Conservation (phyloP, 2,329 filamentous ascomycete genomes). For the Sporothrix dimorphospora region DNA sequence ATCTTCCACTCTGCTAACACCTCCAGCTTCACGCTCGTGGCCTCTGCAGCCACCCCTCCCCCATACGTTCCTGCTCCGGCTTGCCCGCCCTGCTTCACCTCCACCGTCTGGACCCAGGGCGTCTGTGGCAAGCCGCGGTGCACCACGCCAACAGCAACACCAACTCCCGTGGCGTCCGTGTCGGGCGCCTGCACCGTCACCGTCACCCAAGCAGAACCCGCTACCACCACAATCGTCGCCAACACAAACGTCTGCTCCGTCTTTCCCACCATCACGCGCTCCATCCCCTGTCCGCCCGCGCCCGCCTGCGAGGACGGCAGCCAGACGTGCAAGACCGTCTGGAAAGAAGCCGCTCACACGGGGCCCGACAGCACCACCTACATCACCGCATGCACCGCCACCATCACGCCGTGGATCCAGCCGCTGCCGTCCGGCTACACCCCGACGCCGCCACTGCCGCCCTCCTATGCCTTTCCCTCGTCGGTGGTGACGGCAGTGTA, state of each 20-base stretch:
- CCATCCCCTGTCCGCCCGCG: background rate
- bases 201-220: background rate
- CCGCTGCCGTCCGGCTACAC: slow-evolving; percentile 11
- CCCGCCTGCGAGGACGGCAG: background rate
- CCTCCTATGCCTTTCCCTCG: background rate
- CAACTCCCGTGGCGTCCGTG: background rate
- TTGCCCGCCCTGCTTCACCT: slow-evolving; percentile 12
- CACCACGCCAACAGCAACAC: background rate
- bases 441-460: background rate
- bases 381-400: background rate
- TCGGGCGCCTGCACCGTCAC: background rate
- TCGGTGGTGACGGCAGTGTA: background rate
- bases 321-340: background rate
- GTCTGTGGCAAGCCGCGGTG: slow-evolving; percentile 12
- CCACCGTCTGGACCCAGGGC: background rate
- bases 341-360: background rate
- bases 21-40: background rate
- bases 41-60: background rate
- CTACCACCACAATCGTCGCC: background rate
- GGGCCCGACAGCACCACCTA: background rate
- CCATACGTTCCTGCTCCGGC: background rate
- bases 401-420: slow-evolving; percentile 17
- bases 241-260: slow-evolving; percentile 19
- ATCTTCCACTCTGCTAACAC: too few relatives aligned
- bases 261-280: background rate